Evolutionary conservation across 176 grass and related monocot species (phyloP).

Genomic region (Hsuehochloa calcarea): DNA sequence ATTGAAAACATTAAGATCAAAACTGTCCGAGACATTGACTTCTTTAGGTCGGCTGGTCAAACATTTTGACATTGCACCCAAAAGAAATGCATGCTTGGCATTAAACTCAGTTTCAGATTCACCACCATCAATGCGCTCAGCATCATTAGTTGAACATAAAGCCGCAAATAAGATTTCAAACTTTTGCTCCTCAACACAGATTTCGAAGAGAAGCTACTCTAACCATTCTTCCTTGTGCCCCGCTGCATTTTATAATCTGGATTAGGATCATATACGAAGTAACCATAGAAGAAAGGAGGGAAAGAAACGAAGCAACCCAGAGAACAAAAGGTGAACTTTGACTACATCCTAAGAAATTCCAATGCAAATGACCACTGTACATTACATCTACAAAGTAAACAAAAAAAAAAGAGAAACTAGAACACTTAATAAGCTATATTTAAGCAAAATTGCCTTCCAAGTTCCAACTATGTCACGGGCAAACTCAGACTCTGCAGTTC

Average conservation of each 20-base stretch:
- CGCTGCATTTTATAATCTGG: conserved; percentile 46
- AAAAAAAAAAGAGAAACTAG: background rate
- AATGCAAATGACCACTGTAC: background rate
- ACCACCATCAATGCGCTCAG: background rate
- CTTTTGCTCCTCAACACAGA: conserved; percentile 69
- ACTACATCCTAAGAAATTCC: background rate
- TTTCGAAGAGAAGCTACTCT: conserved; percentile 88
- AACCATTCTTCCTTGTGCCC: conserved; percentile 87
- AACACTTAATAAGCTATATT: background rate
- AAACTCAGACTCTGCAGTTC: background rate
- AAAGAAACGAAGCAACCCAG: background rate
- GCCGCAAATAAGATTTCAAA: conserved; percentile 53
- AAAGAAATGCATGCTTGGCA: conserved; percentile 61
- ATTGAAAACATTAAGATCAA: conserved; percentile 59
- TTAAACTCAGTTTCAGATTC: conserved; percentile 27
- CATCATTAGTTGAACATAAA: conserved; percentile 47
- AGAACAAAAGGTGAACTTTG: background rate
- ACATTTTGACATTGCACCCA: conserved; percentile 66
- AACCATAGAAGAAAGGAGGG: background rate
- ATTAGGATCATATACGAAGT: conserved; percentile 16
- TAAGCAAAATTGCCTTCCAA: conserved; percentile 4
- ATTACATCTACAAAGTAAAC: background rate
- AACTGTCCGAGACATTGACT: conserved; percentile 48
- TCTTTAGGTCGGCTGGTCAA: conserved; percentile 70
- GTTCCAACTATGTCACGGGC: background rate